These are phyloP conservation scores for Pseudogymnoascus verrucosus DNA, from an alignment of 2,329 filamentous ascomycete genomes.

Conservation along the genomic window DNA sequence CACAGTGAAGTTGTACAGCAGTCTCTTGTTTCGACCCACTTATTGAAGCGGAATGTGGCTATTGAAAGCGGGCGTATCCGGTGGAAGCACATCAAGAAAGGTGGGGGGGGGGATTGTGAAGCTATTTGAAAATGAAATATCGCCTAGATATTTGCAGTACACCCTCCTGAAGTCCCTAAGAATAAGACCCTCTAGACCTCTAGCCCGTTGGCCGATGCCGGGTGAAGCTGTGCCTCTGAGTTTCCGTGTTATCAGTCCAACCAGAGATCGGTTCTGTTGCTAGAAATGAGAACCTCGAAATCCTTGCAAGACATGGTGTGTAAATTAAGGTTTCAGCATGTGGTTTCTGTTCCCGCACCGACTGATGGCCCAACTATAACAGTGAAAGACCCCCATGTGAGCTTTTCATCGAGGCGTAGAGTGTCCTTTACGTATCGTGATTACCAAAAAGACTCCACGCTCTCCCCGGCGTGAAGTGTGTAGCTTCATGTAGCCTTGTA, in stretches of 20 bases:
- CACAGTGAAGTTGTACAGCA: not conserved
- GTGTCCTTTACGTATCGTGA: not conserved
- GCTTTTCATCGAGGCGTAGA: not conserved
- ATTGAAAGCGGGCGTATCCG: not conserved
- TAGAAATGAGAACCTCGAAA: not conserved
- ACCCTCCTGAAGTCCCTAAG: not conserved
- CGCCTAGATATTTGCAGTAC: not conserved
- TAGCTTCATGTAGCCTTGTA: not conserved
- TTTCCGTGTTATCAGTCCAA: not conserved
- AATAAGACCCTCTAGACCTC: not conserved
- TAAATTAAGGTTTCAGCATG: not conserved
- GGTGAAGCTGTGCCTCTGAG: not conserved
- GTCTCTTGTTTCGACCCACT: not conserved
- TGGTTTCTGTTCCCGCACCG: not conserved
- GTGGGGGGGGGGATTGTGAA: not conserved
- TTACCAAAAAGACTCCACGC: not conserved
- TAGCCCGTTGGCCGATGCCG: not conserved
- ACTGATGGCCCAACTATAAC: not conserved
- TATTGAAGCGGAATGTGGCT: conserved; percentile 3
- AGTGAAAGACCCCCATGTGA: not conserved
- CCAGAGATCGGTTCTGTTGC: not conserved
- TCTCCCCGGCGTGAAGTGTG: not conserved
- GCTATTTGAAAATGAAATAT: not conserved
- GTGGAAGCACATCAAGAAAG: not conserved
- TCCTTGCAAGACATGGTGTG: not conserved